phyloP scores from a whole-genome alignment of 805 yeast genomes.

The Hanseniaspora singularis region DNA sequence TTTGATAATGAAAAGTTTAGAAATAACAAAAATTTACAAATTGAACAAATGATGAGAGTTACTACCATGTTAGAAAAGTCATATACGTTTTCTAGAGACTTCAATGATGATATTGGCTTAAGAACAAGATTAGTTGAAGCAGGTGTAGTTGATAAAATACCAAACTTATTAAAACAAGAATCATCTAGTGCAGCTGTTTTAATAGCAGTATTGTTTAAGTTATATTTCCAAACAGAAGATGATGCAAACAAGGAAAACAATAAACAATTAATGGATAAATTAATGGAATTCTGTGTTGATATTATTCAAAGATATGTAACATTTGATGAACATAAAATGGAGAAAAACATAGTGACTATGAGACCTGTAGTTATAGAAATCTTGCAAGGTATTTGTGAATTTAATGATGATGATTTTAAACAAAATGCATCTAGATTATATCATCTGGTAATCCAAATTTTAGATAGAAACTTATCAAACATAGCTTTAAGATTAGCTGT shows the following conservation, averaged over 20 bases:
- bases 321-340: conserved; percentile 62
- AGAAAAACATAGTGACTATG: conserved; percentile 75
- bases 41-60: conserved; percentile 43
- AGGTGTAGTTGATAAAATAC: conserved; percentile 83
- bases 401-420: conserved; percentile 61
- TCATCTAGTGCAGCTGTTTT: conserved; percentile 80
- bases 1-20: conserved; percentile 62
- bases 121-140: conserved; percentile 84
- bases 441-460: conserved; percentile 43
- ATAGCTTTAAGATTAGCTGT: conserved; percentile 49
- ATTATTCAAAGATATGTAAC: conserved; percentile 59
- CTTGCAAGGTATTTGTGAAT: conserved; percentile 64
- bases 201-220: conserved; percentile 64
- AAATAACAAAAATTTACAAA: conserved; percentile 41
- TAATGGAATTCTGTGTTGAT: conserved; percentile 57
- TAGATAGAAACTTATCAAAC: conserved; percentile 37
- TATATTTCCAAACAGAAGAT: conserved; percentile 36
- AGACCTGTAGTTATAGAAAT: conserved; percentile 86
- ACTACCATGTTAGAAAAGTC: conserved; percentile 52
- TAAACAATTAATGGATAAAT: conserved; percentile 31
- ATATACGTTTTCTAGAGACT: conserved; percentile 70
- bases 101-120: conserved; percentile 79
- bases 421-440: conserved; percentile 50
- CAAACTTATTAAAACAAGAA: conserved; percentile 85
- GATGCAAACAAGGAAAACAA: conserved; percentile 37